Percentiles rank a stretch among this genome's conserved stretches.
Evolutionary conservation across 345 rosid species (phyloP).

Genomic region (Eucalyptus pumila): DNA sequence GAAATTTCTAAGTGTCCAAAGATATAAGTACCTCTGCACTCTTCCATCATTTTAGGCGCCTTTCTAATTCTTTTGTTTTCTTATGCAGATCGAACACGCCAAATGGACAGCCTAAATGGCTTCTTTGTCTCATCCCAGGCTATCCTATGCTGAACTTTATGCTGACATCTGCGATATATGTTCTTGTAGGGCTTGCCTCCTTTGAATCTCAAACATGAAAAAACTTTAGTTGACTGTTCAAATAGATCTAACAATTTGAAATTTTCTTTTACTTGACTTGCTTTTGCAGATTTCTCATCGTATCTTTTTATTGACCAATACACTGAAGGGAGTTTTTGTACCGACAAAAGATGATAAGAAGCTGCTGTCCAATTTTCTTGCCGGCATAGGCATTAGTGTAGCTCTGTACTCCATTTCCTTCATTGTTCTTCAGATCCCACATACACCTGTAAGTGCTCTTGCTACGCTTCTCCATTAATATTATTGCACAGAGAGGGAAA

Average conservation of each 20-base stretch:
- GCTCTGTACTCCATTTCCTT: slow-evolving; percentile 48
- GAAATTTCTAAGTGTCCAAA: neutral
- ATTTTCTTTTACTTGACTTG: neutral
- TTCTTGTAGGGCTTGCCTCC: slow-evolving; percentile 38
- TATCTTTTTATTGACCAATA: slow-evolving; percentile 70
- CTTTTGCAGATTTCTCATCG: slow-evolving; percentile 65
- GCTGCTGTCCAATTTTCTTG: slow-evolving; percentile 48
- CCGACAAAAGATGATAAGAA: slow-evolving; percentile 67
- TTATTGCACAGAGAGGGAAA: neutral
- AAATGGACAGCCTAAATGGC: slow-evolving; percentile 99
- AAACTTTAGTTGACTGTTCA: neutral
- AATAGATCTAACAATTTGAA: neutral
- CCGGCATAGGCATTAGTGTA: slow-evolving; percentile 48
- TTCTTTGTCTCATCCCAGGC: slow-evolving; percentile 77
- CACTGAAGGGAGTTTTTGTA: slow-evolving; percentile 56
- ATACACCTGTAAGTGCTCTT: slow-evolving; percentile 32
- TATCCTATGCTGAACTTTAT: slow-evolving; percentile 89
- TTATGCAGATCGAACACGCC: slow-evolving; percentile 64
- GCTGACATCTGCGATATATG: slow-evolving; percentile 84
- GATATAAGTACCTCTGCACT: neutral
- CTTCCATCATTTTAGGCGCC: neutral
- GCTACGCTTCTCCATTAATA: neutral
- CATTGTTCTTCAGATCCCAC: slow-evolving; percentile 78
- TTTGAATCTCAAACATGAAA: neutral
- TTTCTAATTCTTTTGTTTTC: neutral